Conservation (phyloP, 2,329 filamentous ascomycete species). For the Fusarium caatingaense region DNA sequence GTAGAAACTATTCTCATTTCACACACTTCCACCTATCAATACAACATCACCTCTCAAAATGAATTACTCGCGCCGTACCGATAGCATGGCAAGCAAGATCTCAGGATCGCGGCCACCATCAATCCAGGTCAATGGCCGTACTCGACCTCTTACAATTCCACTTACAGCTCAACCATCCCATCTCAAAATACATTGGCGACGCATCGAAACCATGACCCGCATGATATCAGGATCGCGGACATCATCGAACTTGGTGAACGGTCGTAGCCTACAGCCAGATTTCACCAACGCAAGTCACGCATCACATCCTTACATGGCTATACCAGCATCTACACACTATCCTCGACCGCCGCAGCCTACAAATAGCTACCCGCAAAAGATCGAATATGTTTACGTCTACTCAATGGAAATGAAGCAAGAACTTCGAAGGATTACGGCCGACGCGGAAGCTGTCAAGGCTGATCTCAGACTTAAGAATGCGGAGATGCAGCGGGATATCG, state of each 20-base stretch:
- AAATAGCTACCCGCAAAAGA: neutral
- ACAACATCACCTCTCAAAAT: neutral
- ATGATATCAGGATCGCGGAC: neutral
- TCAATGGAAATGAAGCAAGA: neutral
- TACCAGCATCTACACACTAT: neutral
- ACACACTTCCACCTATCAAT: neutral
- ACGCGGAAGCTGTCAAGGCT: neutral
- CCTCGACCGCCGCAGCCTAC: too few species aligned
- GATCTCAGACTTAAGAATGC: neutral
- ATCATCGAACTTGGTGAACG: neutral
- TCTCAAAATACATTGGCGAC: neutral
- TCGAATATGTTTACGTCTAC: neutral
- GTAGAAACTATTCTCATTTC: fast-evolving
- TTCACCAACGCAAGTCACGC: neutral
- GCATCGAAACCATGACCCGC: neutral
- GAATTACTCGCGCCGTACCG: neutral
- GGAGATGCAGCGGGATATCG: neutral
- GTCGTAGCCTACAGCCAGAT: neutral
- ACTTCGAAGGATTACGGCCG: neutral
- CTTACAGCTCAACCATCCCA: neutral
- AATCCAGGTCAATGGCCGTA: neutral
- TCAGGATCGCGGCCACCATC: neutral
- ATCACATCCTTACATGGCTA: neutral
- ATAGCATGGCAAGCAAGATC: neutral
- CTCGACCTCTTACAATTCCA: neutral